Conservation (phyloP, 2,329 filamentous ascomycete genomes). For the Alternaria metachromatica region DNA sequence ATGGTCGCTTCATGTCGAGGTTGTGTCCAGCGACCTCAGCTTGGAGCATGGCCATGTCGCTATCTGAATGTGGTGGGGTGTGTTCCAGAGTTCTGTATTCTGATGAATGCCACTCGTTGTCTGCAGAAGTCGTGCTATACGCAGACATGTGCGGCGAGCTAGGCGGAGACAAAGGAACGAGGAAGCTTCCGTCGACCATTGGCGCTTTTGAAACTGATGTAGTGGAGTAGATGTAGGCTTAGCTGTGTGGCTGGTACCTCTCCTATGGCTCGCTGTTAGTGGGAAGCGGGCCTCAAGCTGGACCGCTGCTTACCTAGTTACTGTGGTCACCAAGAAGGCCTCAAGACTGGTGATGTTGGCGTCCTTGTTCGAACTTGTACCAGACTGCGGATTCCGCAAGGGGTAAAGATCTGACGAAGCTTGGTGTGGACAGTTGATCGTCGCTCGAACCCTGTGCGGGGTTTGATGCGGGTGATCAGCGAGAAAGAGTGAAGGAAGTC, state of each 20-base stretch:
- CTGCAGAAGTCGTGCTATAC: constrained; percentile 51
- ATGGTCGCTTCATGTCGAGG: constrained; percentile 48
- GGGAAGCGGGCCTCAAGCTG: not conserved
- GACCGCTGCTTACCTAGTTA: constrained; percentile 15
- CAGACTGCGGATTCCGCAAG: constrained; percentile 10
- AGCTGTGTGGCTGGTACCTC: constrained; percentile 28
- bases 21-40: constrained; percentile 44
- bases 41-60: constrained; percentile 49
- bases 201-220: constrained; percentile 37
- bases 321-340: constrained; percentile 9
- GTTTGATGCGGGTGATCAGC: constrained; percentile 43
- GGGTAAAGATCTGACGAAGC: constrained; percentile 33
- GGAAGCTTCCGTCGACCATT: constrained; percentile 55
- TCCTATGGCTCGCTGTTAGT: constrained; percentile 35
- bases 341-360: not conserved
- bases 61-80: constrained; percentile 43
- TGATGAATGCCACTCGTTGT: constrained; percentile 54
- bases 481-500: constrained; percentile 24
- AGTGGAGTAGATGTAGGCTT: constrained; percentile 24
- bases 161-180: constrained; percentile 58
- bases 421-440: constrained; percentile 33
- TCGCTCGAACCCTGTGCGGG: constrained; percentile 40
- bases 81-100: constrained; percentile 46
- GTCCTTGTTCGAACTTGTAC: not conserved
- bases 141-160: constrained; percentile 60